phyloP scores from a whole-genome alignment of 805 yeast genomes.

The Kodamaea kakaduensis region DNA sequence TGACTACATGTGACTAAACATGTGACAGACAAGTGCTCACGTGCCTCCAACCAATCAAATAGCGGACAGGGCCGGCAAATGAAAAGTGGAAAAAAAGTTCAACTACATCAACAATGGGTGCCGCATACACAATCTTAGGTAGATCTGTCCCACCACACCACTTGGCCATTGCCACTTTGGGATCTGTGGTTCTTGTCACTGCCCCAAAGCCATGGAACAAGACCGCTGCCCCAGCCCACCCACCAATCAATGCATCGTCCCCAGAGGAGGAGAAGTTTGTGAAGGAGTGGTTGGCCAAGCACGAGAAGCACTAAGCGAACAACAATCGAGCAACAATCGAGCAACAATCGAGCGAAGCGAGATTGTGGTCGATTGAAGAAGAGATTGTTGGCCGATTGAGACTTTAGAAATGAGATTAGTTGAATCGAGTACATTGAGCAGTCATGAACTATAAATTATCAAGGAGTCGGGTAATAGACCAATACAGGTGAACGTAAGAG shows the following conservation, averaged over 20 bases:
- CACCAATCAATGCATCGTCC: constrained; percentile 69
- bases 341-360: too few species aligned
- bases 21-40: too few species aligned
- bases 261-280: constrained; percentile 90
- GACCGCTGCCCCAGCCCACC: constrained; percentile 55
- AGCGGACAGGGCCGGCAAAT: background rate
- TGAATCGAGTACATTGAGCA: too few species aligned
- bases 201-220: constrained; percentile 70
- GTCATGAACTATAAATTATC: too few species aligned
- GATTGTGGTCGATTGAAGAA: too few species aligned
- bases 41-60: constrained; percentile 3
- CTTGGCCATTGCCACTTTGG: constrained; percentile 78
- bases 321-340: too few species aligned
- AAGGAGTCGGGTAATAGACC: too few species aligned
- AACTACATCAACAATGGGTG: constrained; percentile 53
- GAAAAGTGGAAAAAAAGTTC: constrained; percentile 5
- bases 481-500: too few species aligned
- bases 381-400: too few species aligned
- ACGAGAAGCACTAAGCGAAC: constrained; percentile 27
- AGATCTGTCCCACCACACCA: constrained; percentile 78
- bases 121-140: constrained; percentile 82
- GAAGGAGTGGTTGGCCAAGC: constrained; percentile 57
- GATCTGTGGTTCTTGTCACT: constrained; percentile 57
- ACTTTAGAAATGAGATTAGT: too few species aligned
- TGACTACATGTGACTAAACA: too few species aligned